phyloP scores from a whole-genome alignment of 2,329 filamentous ascomycete species.

The Aspergillus sp. region DNA sequence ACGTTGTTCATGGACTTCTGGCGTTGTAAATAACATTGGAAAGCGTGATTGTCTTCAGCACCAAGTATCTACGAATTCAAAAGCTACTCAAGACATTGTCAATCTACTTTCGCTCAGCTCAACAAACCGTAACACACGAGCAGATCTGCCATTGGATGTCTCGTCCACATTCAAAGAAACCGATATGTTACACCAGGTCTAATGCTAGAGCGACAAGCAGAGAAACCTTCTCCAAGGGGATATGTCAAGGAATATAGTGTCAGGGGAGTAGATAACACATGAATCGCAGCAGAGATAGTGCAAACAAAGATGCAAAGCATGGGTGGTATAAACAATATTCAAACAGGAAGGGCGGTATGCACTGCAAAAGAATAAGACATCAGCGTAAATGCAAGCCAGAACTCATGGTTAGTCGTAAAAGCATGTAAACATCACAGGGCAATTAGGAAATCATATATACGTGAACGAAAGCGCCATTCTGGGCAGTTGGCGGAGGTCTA shows the following conservation, averaged over 20 bases:
- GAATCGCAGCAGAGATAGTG: neutral
- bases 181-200: constrained; percentile 32
- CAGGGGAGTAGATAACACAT: neutral
- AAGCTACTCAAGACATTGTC: neutral
- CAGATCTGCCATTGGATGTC: constrained; percentile 3
- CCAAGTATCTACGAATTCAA: neutral
- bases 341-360: constrained; percentile 10
- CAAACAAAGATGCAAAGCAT: neutral
- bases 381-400: constrained; percentile 19
- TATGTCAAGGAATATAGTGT: neutral
- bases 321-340: constrained; percentile 7
- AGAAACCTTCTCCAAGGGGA: neutral
- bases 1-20: constrained; percentile 1
- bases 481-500: constrained; percentile 9
- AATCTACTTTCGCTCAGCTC: neutral
- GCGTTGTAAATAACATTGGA: constrained; percentile 7
- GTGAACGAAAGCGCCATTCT: constrained; percentile 1
- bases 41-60: neutral
- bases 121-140: neutral
- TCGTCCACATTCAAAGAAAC: constrained; percentile 8
- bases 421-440: constrained; percentile 7
- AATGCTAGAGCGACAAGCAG: constrained; percentile 17
- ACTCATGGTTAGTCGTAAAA: constrained; percentile 21
- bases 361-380: constrained; percentile 19
- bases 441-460: constrained; percentile 12